Conservation (phyloP, 805 yeast species). For the Citeromyces matritensis region DNA sequence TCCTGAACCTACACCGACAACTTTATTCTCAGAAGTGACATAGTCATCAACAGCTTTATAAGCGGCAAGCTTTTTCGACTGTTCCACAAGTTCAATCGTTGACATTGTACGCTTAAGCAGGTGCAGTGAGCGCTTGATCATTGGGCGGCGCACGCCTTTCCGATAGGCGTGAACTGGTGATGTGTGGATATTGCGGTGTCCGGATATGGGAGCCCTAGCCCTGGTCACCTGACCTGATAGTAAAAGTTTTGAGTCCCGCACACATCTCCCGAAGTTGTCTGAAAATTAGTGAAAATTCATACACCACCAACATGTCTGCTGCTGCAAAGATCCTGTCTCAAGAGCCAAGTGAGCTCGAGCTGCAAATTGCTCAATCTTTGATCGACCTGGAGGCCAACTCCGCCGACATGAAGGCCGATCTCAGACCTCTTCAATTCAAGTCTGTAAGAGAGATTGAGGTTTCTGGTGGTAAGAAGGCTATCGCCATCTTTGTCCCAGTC, state of each 20-base stretch:
- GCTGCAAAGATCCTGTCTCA: constrained; percentile 91
- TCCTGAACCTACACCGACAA: constrained; percentile 93
- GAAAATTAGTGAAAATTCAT: too few relatives aligned
- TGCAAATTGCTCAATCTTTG: constrained; percentile 98
- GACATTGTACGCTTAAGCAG: constrained; percentile 5
- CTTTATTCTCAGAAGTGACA: constrained; percentile 49
- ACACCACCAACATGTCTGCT: constrained; percentile 16
- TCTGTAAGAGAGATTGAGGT: constrained; percentile 97
- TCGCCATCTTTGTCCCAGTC: constrained; percentile 95
- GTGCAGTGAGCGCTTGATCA: too few relatives aligned
- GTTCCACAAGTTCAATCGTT: constrained; percentile 32
- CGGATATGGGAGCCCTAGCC: too few relatives aligned
- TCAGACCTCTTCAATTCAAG: constrained; percentile 97
- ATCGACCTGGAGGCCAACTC: constrained; percentile 88
- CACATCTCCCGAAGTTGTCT: too few relatives aligned
- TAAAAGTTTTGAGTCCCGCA: too few relatives aligned
- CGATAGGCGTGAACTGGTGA: too few relatives aligned
- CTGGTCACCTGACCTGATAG: too few relatives aligned
- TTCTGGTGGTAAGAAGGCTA: constrained; percentile 96
- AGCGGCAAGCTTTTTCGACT: constrained; percentile 85
- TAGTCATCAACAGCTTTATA: constrained; percentile 86
- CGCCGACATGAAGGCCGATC: constrained; percentile 93
- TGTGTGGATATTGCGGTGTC: too few relatives aligned
- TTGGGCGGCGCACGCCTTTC: too few relatives aligned
- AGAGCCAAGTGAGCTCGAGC: constrained; percentile 97